Conservation (phyloP, 139 green algal genomes). For the Chlorella sp. region DNA sequence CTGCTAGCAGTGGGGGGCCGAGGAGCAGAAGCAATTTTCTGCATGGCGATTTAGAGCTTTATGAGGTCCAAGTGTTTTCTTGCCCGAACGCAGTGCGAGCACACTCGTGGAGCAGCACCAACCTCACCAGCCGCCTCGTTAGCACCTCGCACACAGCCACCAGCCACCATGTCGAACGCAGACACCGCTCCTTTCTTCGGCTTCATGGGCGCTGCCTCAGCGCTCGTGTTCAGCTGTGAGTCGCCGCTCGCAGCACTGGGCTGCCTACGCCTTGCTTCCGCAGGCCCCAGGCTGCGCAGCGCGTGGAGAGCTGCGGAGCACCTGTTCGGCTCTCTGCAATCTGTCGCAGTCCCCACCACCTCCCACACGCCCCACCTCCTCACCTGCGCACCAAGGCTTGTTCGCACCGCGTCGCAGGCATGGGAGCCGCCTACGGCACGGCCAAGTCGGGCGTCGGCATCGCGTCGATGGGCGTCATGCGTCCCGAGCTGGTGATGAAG, state of each 20-base stretch:
- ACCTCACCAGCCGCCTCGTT: too few relatives aligned
- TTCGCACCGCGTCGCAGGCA: slow-evolving; percentile 53
- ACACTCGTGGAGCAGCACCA: too few relatives aligned
- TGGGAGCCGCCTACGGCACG: slow-evolving; percentile 97
- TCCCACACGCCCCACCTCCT: neutral
- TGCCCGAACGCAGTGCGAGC: too few relatives aligned
- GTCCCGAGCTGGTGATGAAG: slow-evolving; percentile 99
- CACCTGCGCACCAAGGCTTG: neutral
- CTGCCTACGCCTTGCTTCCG: neutral
- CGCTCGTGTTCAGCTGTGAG: slow-evolving; percentile 96
- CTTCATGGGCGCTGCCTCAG: slow-evolving; percentile 92
- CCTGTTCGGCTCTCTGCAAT: neutral
- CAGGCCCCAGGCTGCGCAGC: neutral
- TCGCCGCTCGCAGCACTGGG: neutral
- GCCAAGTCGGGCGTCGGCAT: slow-evolving; percentile 98
- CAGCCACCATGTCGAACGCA: slow-evolving; percentile 13
- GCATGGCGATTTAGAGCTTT: too few relatives aligned
- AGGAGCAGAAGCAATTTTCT: too few relatives aligned
- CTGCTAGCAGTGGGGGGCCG: too few relatives aligned
- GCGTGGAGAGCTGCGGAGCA: neutral
- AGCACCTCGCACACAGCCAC: too few relatives aligned
- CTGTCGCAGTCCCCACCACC: neutral
- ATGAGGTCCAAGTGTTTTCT: too few relatives aligned
- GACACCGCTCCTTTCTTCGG: slow-evolving; percentile 90
- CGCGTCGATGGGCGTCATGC: slow-evolving; percentile 98